Base-by-base conservation (phyloP, 768 basidiomycete species). In the Lentinula sp. region DNA sequence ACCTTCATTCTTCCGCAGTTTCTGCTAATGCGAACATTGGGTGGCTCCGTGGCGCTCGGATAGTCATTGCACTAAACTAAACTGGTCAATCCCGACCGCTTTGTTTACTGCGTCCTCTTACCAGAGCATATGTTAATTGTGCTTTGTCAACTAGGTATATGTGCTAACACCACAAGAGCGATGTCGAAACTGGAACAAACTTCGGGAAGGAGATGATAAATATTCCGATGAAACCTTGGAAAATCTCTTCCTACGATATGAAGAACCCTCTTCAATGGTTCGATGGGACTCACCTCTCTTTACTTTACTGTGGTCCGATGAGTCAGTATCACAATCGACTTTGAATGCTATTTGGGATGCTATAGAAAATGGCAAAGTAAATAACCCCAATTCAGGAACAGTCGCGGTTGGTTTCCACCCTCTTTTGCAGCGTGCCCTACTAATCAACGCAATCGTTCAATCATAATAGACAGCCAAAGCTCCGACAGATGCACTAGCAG, bases 261-360 rank as follows among this genome's bases (percentile, higher is more conserved):
- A 99, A 75, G 97, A 98, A 67, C 97, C 97, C 0, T 95, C 93
- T 0, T 95, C 95, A 4, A 95, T 95, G 90, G 95, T 92, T n/a
- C 85, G 96, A 53, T 99, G 96, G 96, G 96, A 99, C 72, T 91
- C 96, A 0, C 96, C 97, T 0, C 81, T 98, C 45, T 91, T 97
- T 71, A 93, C 91, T 1, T 75, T 97, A 1, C 74, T 86, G 4
- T 93, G 88, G 83, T 80, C 83, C 33, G 93, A 94, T 62, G 77
- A 83, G 15, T 77, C 79, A 33, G 71, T 88, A 8, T 88, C 91
- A 3, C 79, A 78, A 59, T 13, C 39, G 10, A 45, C 41, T 28
- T 33, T 59, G 13, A 79, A 85, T 7, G 81, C 83, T 15, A 89
- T 99, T 23, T 97, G 91, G 88, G 79, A 85, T 15, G 87, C 91